phyloP scores from a whole-genome alignment of 495 filamentous ascomycete genomes.

The Jackrogersella minutella region DNA sequence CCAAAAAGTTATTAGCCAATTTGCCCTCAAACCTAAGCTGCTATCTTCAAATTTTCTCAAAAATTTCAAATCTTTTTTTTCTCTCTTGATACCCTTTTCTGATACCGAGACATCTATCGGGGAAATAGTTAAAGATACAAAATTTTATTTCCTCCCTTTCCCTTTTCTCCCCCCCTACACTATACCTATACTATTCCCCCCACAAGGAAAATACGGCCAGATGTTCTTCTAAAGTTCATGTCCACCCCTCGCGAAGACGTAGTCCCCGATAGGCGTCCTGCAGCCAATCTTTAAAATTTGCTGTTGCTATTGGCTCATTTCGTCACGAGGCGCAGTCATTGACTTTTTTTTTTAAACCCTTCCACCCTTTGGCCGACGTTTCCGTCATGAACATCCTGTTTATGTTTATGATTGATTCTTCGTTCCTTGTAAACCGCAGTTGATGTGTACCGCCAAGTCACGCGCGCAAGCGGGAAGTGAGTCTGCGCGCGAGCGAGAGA shows the following conservation, averaged over 20 bases:
- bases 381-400: conserved; percentile 39
- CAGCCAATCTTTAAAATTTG: conserved; percentile 43
- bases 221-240: conserved; percentile 41
- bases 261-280: conserved; percentile 36
- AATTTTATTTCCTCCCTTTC: conserved; percentile 13
- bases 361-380: conserved; percentile 28
- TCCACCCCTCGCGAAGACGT: conserved; percentile 33
- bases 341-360: conserved; percentile 26
- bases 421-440: conserved; percentile 37
- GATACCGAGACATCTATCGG: conserved; percentile 29
- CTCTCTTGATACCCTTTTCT: conserved; percentile 4
- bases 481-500: conserved; percentile 39
- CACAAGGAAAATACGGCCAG: conserved; percentile 26
- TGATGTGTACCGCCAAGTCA: conserved; percentile 41
- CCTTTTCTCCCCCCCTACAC: conserved; percentile 2
- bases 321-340: conserved; percentile 39
- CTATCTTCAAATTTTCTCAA: conserved; percentile 15
- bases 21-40: conserved; percentile 36
- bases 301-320: conserved; percentile 39
- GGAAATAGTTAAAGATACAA: conserved; percentile 12
- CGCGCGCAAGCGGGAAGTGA: conserved; percentile 42
- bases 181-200: conserved; percentile 10
- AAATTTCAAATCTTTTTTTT: conserved; percentile 1
- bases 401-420: conserved; percentile 39
- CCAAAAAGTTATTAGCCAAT: conserved; percentile 43